Evolutionary conservation across 1,284 basidiomycete genomes (phyloP).

Genomic region (Veloporphyrellus conicus): DNA sequence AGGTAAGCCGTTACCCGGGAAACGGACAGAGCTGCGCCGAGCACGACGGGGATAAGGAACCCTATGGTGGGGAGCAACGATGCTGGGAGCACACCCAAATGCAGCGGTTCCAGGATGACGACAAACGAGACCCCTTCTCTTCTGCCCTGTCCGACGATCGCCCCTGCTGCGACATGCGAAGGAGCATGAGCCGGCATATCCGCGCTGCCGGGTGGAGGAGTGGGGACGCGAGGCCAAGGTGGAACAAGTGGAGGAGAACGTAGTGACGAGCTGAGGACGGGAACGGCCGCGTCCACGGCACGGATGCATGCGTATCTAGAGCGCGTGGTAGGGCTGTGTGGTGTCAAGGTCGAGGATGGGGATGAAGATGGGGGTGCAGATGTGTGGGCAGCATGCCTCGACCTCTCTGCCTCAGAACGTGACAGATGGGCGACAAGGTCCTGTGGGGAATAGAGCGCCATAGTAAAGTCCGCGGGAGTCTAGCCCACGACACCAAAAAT

Average conservation of each 20-base stretch:
- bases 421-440: constrained; percentile 17
- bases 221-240: neutral
- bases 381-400: too few species aligned
- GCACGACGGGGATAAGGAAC: constrained; percentile 35
- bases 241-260: neutral
- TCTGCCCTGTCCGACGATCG: too few species aligned
- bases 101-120: constrained; percentile 55
- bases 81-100: constrained; percentile 54
- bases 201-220: neutral
- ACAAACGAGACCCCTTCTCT: constrained; percentile 41
- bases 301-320: constrained; percentile 53
- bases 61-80: constrained; percentile 47
- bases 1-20: constrained; percentile 33
- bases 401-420: constrained; percentile 1
- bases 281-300: constrained; percentile 48
- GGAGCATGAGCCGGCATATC: too few species aligned
- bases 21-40: constrained; percentile 29
- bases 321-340: constrained; percentile 32
- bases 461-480: constrained; percentile 42
- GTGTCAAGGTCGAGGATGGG: constrained; percentile 1
- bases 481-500: neutral
- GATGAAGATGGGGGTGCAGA: too few species aligned
- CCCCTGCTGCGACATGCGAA: too few species aligned
- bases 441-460: constrained; percentile 38
- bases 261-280: constrained; percentile 33